Evolutionary conservation across 495 filamentous ascomycete genomes (phyloP).

Genomic region (Letharia lupina): DNA sequence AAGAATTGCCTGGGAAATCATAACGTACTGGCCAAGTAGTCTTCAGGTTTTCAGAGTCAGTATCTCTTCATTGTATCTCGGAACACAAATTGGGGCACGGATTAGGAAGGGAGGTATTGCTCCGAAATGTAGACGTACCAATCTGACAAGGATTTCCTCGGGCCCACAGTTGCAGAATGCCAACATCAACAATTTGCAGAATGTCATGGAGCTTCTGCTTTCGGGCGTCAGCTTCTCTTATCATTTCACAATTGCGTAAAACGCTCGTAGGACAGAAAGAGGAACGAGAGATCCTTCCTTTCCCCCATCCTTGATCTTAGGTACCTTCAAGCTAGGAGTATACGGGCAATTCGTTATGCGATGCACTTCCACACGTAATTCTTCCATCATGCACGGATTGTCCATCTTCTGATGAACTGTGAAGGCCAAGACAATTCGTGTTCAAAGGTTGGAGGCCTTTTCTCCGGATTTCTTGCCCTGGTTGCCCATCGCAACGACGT

Average conservation of each 20-base stretch:
- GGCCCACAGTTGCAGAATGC: constrained; percentile 34
- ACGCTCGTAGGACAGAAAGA: neutral
- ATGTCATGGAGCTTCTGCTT: constrained; percentile 36
- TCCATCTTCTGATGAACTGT: constrained; percentile 47
- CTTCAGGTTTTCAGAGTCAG: too few species aligned
- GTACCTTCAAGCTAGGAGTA: constrained; percentile 19
- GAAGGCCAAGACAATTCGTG: constrained; percentile 41
- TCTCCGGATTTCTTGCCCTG: neutral
- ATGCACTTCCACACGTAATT: constrained; percentile 14
- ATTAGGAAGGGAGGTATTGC: too few species aligned
- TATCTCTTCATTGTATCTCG: too few species aligned
- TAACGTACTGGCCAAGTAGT: too few species aligned
- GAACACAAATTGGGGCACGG: too few species aligned
- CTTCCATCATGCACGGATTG: constrained; percentile 27
- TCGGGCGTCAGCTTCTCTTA: constrained; percentile 2
- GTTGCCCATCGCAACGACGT: constrained; percentile 3
- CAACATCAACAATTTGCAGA: constrained; percentile 19
- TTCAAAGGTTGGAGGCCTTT: neutral
- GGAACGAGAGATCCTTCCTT: neutral
- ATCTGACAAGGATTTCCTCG: constrained; percentile 41
- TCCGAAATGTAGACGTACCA: constrained; percentile 13
- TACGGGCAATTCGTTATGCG: constrained; percentile 17
- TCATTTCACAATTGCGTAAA: neutral
- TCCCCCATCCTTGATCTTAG: neutral
- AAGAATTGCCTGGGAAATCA: too few species aligned